Base-by-base conservation (phyloP, 192 early-diverging fungal species). In the Blastocladiella britannica region DNA sequence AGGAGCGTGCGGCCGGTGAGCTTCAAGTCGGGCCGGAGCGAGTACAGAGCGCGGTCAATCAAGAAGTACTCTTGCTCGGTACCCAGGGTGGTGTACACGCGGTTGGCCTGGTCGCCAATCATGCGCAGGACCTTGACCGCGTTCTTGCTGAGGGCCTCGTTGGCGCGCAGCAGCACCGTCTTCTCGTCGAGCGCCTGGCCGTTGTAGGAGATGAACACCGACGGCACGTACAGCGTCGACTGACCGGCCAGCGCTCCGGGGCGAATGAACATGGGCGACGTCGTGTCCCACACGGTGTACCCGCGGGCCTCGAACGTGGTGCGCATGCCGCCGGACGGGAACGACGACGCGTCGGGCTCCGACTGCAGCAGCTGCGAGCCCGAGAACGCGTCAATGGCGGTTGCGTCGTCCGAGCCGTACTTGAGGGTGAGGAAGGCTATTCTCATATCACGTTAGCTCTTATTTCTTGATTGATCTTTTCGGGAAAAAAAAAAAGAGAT, bases 21-120 rank as follows among this genome's bases (percentile, higher is more conserved):
- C 82, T 95, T 95, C 55, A 98, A 77, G 67, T 98, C 94, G 29
- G 88, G 90, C 51, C 91, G 86, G 63, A 93, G 76, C 62, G 85
- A 71, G 77, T 93, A 98, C 59, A 98, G 73, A 26, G 72, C 78
- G 65, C 94, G 87, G 76, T 98, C 94, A 61, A 98, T 85, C 64
- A 98, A 74, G 76, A 98, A 98, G 77, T 87, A 98, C 74, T 98
- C 94, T 70, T 98, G 94, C 74, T 98, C 94, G 52, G 85, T 89
- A 27, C 94, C 94, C 53, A 97, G 73, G 43, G 94, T 97, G 54
- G 90, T 85, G 67, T 79, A 82, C 55, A 92, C 87, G 53, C 84
- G 81, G 70, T 82, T 82, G 62, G 82, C 82, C 58, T 77, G 80
- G 43, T 77, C 66, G 68, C 80, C 80, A 58, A 97, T 79, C 54